Evolutionary conservation across 1,284 basidiomycete species (phyloP), one percentile per base, ranked within the genome.

Genomic region (Malassezia nana): DNA sequence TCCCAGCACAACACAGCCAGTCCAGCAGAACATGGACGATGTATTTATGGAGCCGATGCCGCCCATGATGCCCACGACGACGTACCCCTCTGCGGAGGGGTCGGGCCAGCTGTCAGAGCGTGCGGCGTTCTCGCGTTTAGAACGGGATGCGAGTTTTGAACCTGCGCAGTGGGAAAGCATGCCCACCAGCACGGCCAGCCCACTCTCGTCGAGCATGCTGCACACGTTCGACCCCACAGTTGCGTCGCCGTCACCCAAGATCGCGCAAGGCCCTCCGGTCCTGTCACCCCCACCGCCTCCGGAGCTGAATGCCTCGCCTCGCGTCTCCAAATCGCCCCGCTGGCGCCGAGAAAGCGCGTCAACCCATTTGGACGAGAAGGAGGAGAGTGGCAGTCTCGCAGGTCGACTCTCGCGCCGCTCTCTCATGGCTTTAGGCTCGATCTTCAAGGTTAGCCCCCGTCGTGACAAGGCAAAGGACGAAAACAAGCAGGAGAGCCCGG

Each of bases 331-430:
- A 16, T 50, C 48, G 29, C 48, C 48, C 7, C 22, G 29, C 15
- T 40, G 38, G 48, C 48, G 46, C 2, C 46, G 26, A 15, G 35
- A 33, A 6, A 30, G 18, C 12, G 15, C 26, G 8, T 24, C 32
- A 3, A 15, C 15, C 28, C 25, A 31, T 4, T 26, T 31, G 10
- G 54, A 56, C n/a, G 26, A 24, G 9, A 49, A 45, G 7, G 54
- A 56, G n/a, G 16, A 22, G 18, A 16, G 13, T 12, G 38, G 43
- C 29, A 50, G 32, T 25, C 30, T 56, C 5, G 54, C 54, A 1
- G 54, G 54, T 6, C 48, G 54, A 16, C 49, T 56, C 13, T 56
- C 54, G 32, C 54, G 54, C 18, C 47, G 54, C 24, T 56, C 54
- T 22, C 43, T 56, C 13, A 29, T 40, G 20, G 54, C 54, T 16